Evolutionary conservation across 2,329 filamentous ascomycete genomes (phyloP), one percentile per base, ranked within the genome.

Genomic region (Ophiosphaerella narmari): DNA sequence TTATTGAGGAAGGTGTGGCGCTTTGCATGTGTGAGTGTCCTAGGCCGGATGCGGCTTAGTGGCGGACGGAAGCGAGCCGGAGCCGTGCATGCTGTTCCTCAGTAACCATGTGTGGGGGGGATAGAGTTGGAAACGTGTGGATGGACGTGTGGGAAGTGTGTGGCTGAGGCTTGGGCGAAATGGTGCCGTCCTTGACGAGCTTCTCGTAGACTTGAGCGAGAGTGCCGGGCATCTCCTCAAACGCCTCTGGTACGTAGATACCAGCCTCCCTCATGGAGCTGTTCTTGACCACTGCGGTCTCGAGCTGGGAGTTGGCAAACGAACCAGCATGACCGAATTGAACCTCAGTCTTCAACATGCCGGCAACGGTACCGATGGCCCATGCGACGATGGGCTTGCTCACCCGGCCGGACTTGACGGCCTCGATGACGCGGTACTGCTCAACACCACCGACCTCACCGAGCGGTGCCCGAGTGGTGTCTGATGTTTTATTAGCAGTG

Each of bases 331-430:
- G 94, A 72, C 94, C 94, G 80, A 99, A 99, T 79, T 99, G 94
- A 39, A 99, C 94, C 82, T 99, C 94, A 35, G 94, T 99, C 88
- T 96, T 97, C 84, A 99, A 96, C 91, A 99, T 94, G 84, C 90
- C 93, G 59, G 94, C 94, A 78, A 95, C 97, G 68, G 94, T 99
- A 82, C 94, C 94, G 72, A 99, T 99, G 65, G 94, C 94, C 94
- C 94, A 99, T 37, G 94, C 94, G 55, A 99, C 92, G 71, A 99
- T 94, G 70, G 94, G 94, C 87, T 99, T 99, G 75, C 88, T 99
- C 76, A 99, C 96, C 74, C 85, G 78, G 70, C 94, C 94, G 62
- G 89, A 83, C 86, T 97, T 94, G 67, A 99, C 90, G 54, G 94
- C 94, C 72, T 99, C 93, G 65, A 99, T 97, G 66, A 99, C 94